Conservation (phyloP, 345 rosid species). For the Citrus inodora region DNA sequence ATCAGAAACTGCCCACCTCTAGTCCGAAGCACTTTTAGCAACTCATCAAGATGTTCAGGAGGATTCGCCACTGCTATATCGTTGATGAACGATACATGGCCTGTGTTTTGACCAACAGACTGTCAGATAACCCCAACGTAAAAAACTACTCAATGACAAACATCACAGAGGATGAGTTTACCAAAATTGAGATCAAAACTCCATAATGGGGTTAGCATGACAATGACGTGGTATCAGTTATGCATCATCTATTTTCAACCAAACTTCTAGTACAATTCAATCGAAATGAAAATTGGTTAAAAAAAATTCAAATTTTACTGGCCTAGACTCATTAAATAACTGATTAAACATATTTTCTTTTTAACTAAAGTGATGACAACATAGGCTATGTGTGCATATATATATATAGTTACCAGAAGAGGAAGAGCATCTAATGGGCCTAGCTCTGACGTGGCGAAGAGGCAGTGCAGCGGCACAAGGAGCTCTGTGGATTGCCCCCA, state of each 20-base stretch:
- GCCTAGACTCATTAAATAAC: neutral
- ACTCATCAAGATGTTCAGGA: slow-evolving; percentile 59
- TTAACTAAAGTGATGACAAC: neutral
- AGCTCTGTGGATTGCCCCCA: slow-evolving; percentile 35
- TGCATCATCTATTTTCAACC: neutral
- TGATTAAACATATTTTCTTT: neutral
- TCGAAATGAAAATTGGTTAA: neutral
- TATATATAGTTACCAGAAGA: slow-evolving; percentile 39
- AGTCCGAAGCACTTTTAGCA: slow-evolving; percentile 73
- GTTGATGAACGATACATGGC: slow-evolving; percentile 66
- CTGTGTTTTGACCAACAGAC: slow-evolving; percentile 34
- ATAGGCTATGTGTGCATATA: neutral
- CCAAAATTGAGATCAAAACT: neutral
- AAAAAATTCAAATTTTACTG: neutral
- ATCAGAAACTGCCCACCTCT: slow-evolving; percentile 39
- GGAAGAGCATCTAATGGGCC: slow-evolving; percentile 40
- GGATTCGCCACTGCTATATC: slow-evolving; percentile 69
- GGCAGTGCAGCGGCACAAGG: slow-evolving; percentile 34
- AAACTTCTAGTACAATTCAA: neutral
- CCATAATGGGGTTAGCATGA: neutral
- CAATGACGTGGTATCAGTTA: neutral
- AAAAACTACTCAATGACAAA: slow-evolving; percentile 1
- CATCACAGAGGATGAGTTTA: neutral
- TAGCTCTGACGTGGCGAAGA: slow-evolving; percentile 36
- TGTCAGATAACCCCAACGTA: slow-evolving; percentile 1